A percentile compares a stretch with the other conserved stretches of the same genome.
Conservation (phyloP, 2,329 filamentous ascomycete species). For the Alternaria solani region DNA sequence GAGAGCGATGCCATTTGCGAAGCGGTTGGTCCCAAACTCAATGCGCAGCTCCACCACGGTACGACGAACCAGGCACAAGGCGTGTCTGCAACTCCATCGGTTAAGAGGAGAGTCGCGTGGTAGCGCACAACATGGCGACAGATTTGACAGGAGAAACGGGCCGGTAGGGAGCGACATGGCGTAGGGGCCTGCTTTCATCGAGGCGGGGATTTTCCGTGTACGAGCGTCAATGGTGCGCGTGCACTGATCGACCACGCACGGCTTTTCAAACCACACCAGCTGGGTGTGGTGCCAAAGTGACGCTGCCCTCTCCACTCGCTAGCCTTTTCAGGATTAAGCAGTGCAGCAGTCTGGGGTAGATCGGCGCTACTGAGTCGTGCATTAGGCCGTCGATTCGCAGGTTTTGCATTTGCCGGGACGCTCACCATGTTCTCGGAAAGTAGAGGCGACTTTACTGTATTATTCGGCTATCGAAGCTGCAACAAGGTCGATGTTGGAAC, state of each 20-base stretch:
- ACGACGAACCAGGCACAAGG: constrained; percentile 1
- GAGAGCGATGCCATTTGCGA: constrained; percentile 27
- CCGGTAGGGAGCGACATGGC: constrained; percentile 2
- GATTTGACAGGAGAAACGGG: constrained; percentile 5
- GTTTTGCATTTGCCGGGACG: not conserved
- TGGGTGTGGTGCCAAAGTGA: constrained; percentile 14
- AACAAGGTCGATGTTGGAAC: not conserved
- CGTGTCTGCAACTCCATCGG: not conserved
- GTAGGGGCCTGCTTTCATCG: not conserved
- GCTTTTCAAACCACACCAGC: constrained; percentile 5
- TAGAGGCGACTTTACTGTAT: not conserved
- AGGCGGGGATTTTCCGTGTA: constrained; percentile 8
- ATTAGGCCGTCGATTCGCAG: not conserved
- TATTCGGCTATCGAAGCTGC: not conserved
- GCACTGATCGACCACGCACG: constrained; percentile 3
- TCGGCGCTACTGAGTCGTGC: constrained; percentile 8
- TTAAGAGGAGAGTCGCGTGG: not conserved
- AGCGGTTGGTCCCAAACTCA: constrained; percentile 5
- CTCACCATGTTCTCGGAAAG: not conserved
- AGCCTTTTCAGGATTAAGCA: constrained; percentile 12
- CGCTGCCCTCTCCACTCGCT: constrained; percentile 19
- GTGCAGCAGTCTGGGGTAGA: constrained; percentile 26
- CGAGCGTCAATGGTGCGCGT: constrained; percentile 2
- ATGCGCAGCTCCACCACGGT: not conserved
- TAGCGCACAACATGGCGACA: not conserved